Percentiles rank a stretch among this genome's conserved stretches.
phyloP scores from a whole-genome alignment of 352 stramenopile species.

The Peronospora belbahrii region DNA sequence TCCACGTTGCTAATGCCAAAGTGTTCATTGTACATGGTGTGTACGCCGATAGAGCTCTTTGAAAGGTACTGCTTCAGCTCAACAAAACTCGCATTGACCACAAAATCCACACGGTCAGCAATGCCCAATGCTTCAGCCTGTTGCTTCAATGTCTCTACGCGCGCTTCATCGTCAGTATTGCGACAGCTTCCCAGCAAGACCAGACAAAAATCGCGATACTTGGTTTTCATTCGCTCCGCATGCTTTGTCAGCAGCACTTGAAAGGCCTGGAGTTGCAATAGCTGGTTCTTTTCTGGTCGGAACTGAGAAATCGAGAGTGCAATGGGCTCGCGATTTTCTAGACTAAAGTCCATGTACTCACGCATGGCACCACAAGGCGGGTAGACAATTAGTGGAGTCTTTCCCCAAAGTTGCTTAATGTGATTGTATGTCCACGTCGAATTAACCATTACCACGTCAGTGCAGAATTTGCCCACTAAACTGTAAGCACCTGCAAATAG shows the following conservation, averaged over 20 bases:
- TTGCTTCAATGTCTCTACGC: slow-evolving; percentile 82
- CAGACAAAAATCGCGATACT: slow-evolving; percentile 77
- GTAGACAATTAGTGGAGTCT: slow-evolving; percentile 82
- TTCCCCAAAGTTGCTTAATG: slow-evolving; percentile 90
- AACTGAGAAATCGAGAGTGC: slow-evolving; percentile 98
- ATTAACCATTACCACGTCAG: slow-evolving; percentile 94
- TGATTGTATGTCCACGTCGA: slow-evolving; percentile 97
- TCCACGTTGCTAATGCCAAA: slow-evolving; percentile 99
- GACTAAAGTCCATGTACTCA: slow-evolving; percentile 58
- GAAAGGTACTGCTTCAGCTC: slow-evolving; percentile 87
- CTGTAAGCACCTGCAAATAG: slow-evolving; percentile 92
- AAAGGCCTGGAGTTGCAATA: slow-evolving; percentile 90
- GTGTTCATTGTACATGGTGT: slow-evolving; percentile 99
- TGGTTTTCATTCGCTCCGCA: slow-evolving; percentile 31
- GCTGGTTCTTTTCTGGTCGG: slow-evolving; percentile 98
- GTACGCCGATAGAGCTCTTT: slow-evolving; percentile 89
- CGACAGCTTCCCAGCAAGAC: slow-evolving; percentile 95
- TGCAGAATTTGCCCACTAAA: slow-evolving; percentile 74
- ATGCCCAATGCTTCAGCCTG: slow-evolving; percentile 79
- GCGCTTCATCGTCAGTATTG: slow-evolving; percentile 86
- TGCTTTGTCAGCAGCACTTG: slow-evolving; percentile 54
- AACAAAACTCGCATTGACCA: slow-evolving; percentile 91
- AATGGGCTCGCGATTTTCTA: slow-evolving; percentile 53
- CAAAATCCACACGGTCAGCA: slow-evolving; percentile 84
- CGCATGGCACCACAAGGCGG: slow-evolving; percentile 91